phyloP scores from a whole-genome alignment of 108 stramenopile genomes.

The Cyclotella atomus region DNA sequence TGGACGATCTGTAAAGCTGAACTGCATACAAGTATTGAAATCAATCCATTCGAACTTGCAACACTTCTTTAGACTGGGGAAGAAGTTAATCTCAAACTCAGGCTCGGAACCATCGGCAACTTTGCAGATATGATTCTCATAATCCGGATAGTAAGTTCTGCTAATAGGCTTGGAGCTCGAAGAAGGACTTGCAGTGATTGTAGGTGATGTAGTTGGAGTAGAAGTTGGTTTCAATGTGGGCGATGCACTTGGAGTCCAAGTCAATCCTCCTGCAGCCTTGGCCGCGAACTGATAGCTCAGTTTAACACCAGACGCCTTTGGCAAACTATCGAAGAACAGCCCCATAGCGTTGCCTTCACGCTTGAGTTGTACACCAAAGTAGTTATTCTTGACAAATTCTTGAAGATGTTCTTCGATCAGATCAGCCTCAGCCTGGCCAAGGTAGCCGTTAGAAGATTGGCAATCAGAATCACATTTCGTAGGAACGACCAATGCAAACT shows the following conservation, averaged over 20 bases:
- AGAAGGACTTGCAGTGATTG: neutral
- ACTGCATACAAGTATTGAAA: conserved; percentile 14
- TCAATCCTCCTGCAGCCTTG: neutral
- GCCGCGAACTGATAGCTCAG: conserved; percentile 5
- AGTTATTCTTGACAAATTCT: neutral
- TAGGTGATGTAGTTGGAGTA: neutral
- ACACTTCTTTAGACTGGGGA: conserved; percentile 28
- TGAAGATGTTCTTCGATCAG: neutral
- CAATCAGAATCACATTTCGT: conserved; percentile 7
- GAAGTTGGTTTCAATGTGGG: neutral
- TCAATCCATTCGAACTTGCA: conserved; percentile 33
- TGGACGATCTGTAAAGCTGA: conserved; percentile 3
- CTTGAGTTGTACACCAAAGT: conserved; percentile 5
- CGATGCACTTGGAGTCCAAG: conserved; percentile 4
- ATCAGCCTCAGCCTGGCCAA: neutral
- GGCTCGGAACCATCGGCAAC: neutral
- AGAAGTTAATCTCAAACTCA: conserved; percentile 29
- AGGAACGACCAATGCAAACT: conserved; percentile 9
- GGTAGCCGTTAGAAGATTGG: neutral
- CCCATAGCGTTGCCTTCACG: conserved; percentile 11
- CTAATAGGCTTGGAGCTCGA: neutral
- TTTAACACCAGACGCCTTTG: neutral
- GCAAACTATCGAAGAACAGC: neutral
- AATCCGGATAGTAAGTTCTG: conserved; percentile 18
- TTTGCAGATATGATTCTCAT: conserved; percentile 3